Percentiles rank a stretch among this genome's conserved stretches.
Evolutionary conservation across 2,329 filamentous ascomycete genomes (phyloP).

Genomic region (Colletotrichum sp.): DNA sequence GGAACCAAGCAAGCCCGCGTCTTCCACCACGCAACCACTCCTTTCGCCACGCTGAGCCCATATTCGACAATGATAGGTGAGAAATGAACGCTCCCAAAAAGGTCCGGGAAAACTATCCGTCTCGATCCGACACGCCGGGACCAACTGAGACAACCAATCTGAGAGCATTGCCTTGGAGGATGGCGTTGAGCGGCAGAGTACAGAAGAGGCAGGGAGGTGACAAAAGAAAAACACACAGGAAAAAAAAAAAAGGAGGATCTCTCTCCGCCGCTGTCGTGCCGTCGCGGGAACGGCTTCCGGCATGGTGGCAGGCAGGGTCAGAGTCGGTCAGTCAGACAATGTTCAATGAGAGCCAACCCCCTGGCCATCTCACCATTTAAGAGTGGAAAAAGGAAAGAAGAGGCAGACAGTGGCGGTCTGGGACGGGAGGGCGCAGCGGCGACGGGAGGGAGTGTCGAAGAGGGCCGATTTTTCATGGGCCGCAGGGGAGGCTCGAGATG

Average conservation of each 20-base stretch:
- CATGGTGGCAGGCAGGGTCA: background rate
- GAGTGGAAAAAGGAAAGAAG: conserved; percentile 2
- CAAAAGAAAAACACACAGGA: background rate
- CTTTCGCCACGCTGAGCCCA: background rate
- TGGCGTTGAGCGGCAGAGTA: background rate
- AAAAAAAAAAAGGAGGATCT: background rate
- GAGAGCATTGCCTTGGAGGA: background rate
- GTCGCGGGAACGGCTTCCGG: conserved; percentile 7
- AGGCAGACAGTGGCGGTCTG: conserved; percentile 17
- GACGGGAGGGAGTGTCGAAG: background rate
- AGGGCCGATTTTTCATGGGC: conserved; percentile 2
- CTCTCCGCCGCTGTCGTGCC: background rate
- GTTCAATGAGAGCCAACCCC: background rate
- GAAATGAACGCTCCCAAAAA: background rate
- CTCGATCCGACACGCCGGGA: conserved; percentile 6
- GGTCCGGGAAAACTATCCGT: background rate
- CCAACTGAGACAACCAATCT: background rate
- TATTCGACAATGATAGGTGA: background rate
- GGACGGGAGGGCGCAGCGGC: conserved; percentile 7
- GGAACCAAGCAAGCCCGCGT: background rate
- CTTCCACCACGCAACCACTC: background rate
- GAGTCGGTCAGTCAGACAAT: conserved; percentile 6
- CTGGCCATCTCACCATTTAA: background rate
- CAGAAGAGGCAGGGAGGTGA: background rate
- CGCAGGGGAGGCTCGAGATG: background rate